Percentiles rank a stretch among this genome's conserved stretches.
phyloP scores from a whole-genome alignment of 2,329 filamentous ascomycete species.

The Pseudocercospora fuligena region DNA sequence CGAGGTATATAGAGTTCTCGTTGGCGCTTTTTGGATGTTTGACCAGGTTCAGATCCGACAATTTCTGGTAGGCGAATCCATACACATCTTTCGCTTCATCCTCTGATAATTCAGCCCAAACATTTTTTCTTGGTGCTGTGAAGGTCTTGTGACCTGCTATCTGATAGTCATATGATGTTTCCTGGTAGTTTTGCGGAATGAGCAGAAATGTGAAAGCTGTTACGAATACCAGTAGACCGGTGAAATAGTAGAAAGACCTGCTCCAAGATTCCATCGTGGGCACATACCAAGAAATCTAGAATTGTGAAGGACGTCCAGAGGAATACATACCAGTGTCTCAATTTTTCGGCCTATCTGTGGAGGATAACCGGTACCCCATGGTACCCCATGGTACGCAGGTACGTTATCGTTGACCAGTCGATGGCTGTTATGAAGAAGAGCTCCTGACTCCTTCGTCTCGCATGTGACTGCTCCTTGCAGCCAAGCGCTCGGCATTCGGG shows the following conservation, averaged over 20 bases:
- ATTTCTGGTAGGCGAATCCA: conserved; percentile 46
- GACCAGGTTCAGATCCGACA: conserved; percentile 34
- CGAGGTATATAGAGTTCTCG: conserved; percentile 37
- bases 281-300: neutral
- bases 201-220: conserved; percentile 24
- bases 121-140: conserved; percentile 49
- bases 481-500: conserved; percentile 7
- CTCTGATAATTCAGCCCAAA: conserved; percentile 48
- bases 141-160: conserved; percentile 22
- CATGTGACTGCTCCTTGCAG: neutral
- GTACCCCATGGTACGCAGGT: neutral
- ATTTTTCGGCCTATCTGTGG: conserved; percentile 4
- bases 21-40: conserved; percentile 28
- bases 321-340: neutral
- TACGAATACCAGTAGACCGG: conserved; percentile 26
- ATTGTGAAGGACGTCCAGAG: neutral
- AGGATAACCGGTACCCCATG: neutral
- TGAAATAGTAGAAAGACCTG: conserved; percentile 21
- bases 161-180: conserved; percentile 7
- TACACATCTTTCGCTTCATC: conserved; percentile 47
- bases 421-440: neutral
- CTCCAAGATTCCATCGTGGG: conserved; percentile 26
- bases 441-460: neutral
- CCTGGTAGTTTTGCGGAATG: conserved; percentile 19
- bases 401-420: conserved; percentile 1